Base-by-base conservation (phyloP, 2,329 filamentous ascomycete species). In the Trichocomaceae sp. region DNA sequence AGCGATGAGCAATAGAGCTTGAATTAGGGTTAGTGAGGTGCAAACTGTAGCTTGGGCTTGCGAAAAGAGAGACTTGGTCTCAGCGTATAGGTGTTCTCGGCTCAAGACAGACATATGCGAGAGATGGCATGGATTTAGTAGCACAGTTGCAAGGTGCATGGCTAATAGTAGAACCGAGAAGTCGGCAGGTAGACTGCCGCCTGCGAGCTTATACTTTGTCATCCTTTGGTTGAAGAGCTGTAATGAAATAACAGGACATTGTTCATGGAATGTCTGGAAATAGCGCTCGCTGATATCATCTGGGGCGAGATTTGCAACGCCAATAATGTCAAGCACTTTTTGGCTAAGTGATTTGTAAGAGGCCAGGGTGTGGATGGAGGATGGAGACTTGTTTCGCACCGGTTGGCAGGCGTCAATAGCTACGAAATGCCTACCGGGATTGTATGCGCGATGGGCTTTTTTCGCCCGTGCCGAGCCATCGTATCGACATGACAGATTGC, bases 381-480 rank as follows among this genome's bases (percentile, higher is more conserved):
- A 17, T 20, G 42, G 50, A 15, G 15, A 39, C 8, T 23, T 33
- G 37, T 17, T 23, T 15, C 13, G 22, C 15, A 22, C 22, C 26
- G 37, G n/a, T 31, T n/a, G 41, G 17, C 13, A 46, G 42, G 42
- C 23, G 22, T 35, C 42, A 20, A 42, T 31, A 26, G 49, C 49
- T 29, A 56, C 50, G 44, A 56, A 56, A 29, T 52, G 45, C 22
- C 42, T 48, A 9, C 54, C 54, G 8, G 54, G 54, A 29, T 56
- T 56, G 45, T 56, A 56, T 44, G 49, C 12, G 9, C 54, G 54
- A 6, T n/a, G 12, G n/a, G 26, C 23, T 29, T 45, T 52, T 20
- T 29, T 42, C 29, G 39, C 22, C 6, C 20, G 41, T n/a, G 26
- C 39, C 10, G 35, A 31, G 2, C 17, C 3, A 52, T 56, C 54